A percentile compares a stretch with the other conserved stretches of the same genome.
Evolutionary conservation across 148 eudicot species (phyloP).

Genomic region (Mesembryanthemum crystallinum): DNA sequence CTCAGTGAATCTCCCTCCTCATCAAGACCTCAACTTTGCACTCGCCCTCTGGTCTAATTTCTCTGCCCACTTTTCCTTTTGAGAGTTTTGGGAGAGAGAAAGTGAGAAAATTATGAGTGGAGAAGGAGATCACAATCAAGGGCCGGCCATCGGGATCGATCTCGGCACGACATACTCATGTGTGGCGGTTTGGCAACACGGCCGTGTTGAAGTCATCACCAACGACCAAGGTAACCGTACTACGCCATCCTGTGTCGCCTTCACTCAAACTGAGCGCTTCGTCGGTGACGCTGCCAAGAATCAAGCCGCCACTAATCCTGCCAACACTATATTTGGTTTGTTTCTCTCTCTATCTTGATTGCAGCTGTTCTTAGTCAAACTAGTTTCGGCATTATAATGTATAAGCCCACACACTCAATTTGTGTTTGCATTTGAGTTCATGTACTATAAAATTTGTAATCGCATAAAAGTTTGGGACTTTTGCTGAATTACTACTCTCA

Average conservation of each 20-base stretch:
- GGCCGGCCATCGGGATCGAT: slow-evolving; percentile 19
- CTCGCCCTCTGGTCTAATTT: too few species aligned
- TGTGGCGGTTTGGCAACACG: slow-evolving; percentile 12
- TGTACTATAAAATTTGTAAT: too few species aligned
- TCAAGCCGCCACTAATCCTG: neutral
- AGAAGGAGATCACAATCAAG: neutral
- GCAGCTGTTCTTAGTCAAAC: too few species aligned
- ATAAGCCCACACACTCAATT: too few species aligned
- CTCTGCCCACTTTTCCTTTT: too few species aligned
- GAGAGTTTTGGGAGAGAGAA: too few species aligned
- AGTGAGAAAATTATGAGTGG: neutral
- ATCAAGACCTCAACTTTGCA: too few species aligned
- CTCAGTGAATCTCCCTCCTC: too few species aligned
- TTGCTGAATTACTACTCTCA: too few species aligned
- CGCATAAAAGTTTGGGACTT: too few species aligned
- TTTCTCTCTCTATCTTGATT: neutral
- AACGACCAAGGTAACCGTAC: slow-evolving; percentile 25
- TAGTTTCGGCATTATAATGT: too few species aligned
- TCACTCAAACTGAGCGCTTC: slow-evolving; percentile 12
- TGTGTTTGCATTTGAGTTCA: too few species aligned
- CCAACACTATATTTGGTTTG: slow-evolving; percentile 21
- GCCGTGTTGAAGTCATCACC: slow-evolving; percentile 10
- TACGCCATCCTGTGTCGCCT: slow-evolving; percentile 22
- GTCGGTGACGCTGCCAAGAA: slow-evolving; percentile 21
- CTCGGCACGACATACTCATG: slow-evolving; percentile 25